Evolutionary conservation across 768 basidiomycete species (phyloP), one percentile per base, ranked within the genome.

Genomic region (Boletus subcaerulescens): DNA sequence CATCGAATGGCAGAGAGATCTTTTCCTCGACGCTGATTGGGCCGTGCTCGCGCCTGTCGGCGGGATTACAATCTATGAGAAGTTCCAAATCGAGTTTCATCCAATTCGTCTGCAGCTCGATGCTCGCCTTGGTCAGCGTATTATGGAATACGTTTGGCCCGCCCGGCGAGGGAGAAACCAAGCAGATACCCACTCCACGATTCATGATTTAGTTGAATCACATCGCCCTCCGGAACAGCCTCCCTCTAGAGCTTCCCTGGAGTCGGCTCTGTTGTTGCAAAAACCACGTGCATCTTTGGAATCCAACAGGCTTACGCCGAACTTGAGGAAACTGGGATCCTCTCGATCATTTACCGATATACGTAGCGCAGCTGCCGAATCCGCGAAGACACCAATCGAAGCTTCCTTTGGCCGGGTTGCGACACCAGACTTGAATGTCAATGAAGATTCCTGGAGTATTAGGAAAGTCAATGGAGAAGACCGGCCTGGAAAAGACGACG

Each of bases 111-210:
- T 97, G 8, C 91, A 93, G 60, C 78, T 98, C 46, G 95, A 98
- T 70, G 85, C 90, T 26, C 81, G 79, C 58, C 80, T 95, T 29
- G 93, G 92, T 10, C 79, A 80, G 18, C 78, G 84, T 52, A 87
- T 98, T 53, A 84, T 92, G 82, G 88, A 91, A 65, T 98, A 98
- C 67, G 74, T 97, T 31, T 94, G 91, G 85, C 86, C 88, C 22
- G 78, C 81, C 22, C 80, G 87, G 29, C 77, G 77, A 56, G 70
- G 60, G 14, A 69, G 66, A 55, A 66, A 60, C 35, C 54, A 45
- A 20, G 44, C 40, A 39, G 36, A 57, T 14, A 5, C 24, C 3
- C 55, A 56, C 9, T 17, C 12, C 17, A 24, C 40, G 8, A 44
- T 26, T 26, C 29, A 20, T 35, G 56, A 60, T 29, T 22, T 39